Base-by-base conservation (phyloP, 495 filamentous ascomycete species). In the Sordaria brevicollis region DNA sequence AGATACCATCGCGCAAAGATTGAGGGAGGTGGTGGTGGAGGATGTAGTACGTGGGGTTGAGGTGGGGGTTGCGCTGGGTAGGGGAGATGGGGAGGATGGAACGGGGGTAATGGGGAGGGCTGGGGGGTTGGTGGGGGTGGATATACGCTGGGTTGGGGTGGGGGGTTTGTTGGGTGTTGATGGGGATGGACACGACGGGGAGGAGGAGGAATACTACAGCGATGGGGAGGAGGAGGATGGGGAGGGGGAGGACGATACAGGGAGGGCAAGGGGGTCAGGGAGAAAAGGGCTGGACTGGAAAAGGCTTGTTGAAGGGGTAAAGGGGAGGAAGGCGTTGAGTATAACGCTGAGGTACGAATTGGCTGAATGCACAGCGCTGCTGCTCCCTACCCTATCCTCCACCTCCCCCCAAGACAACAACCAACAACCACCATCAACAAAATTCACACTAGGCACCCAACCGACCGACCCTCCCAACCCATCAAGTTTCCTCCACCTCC, bases 1-100 rank as follows among this genome's bases (percentile, higher is more conserved):
- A 7, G 73, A 77, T 13, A 37, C 72, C 2, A 72, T 84, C 11
- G 77, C 83, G 0, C 76, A 76, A 2, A 75, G 80, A 0, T 72
- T 85, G 3, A 78, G 83, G 9, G 83, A 84, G 31, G 73, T 70
- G 7, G 76, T 85, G 0, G 83, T 84, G 0, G 83, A 83, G 0
- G 83, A 84, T 68, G 82, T 84, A 0, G 80, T 84, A 21, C 82
- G 83, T 33, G 83, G 83, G 35, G 81, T 84, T 29, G 81, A 84
- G 54, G 77, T 85, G 4, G 79, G 81, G 2, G n/a, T n/a, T n/a
- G n/a, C n/a, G 43, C 73, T 35, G 69, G 79, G 39, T 0, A 35
- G 25, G 2, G 19, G 33, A 4, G 75, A 69, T 31, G 71, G 71
- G 5, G 78, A 77, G 17, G 77, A 70, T 2, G 71, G 73, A 5